These are phyloP conservation scores for Artemisia argyi DNA, from an alignment of 129 eudicot species.

Conservation along the genomic window DNA sequence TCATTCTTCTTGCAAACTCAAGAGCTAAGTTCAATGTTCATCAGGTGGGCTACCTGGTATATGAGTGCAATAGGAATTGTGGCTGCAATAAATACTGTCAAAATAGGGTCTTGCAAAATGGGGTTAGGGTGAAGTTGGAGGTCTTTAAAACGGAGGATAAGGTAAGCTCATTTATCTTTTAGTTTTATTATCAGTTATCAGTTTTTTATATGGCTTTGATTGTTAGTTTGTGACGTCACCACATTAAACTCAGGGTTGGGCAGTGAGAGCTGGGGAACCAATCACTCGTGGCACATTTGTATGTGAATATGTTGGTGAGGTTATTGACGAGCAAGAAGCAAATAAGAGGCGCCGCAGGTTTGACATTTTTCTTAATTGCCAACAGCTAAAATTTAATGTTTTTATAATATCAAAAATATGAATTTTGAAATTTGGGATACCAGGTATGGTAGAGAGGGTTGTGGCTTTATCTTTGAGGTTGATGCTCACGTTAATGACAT, in stretches of 20 bases:
- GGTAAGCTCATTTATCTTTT: slow-evolving; percentile 37
- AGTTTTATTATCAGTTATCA: slow-evolving; percentile 1
- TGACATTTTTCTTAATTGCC: slow-evolving; percentile 19
- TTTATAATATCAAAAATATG: neutral
- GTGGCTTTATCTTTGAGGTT: slow-evolving; percentile 62
- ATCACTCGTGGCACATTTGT: slow-evolving; percentile 81
- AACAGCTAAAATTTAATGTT: neutral
- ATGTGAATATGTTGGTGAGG: slow-evolving; percentile 89
- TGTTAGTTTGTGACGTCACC: neutral
- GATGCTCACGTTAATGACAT: slow-evolving; percentile 73
- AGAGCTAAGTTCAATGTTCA: slow-evolving; percentile 15
- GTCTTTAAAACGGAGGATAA: slow-evolving; percentile 81
- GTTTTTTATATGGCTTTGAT: neutral
- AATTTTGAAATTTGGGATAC: slow-evolving; percentile 12
- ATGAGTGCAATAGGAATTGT: slow-evolving; percentile 87
- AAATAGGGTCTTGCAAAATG: slow-evolving; percentile 94
- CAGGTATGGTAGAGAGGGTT: slow-evolving; percentile 65
- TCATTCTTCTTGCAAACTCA: slow-evolving; percentile 5
- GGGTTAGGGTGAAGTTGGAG: slow-evolving; percentile 76
- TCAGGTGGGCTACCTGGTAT: slow-evolving; percentile 92
- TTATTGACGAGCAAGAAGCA: slow-evolving; percentile 84
- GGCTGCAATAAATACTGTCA: slow-evolving; percentile 67
- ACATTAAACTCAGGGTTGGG: slow-evolving; percentile 85
- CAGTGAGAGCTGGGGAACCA: slow-evolving; percentile 81
- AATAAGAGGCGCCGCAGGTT: slow-evolving; percentile 79